Evolutionary conservation across 768 basidiomycete species (phyloP), one percentile per base, ranked within the genome.

Genomic region (Russula brevipes): DNA sequence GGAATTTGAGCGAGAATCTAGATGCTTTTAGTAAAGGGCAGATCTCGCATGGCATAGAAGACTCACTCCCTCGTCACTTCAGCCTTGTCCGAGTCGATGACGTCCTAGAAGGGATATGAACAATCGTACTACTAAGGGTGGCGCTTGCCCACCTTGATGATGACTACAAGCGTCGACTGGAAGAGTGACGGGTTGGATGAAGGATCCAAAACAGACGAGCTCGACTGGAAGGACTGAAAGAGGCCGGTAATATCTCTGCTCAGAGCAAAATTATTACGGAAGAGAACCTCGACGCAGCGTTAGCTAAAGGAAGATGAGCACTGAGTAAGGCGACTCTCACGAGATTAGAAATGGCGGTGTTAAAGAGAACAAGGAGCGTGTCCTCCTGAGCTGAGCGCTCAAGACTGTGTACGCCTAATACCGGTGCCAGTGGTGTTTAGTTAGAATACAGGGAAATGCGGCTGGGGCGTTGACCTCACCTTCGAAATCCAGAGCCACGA

Each of bases 401-500:
- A 31, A 87, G 84, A 54, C 83, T 84, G 66, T 86, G 83, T 1
- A 86, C 84, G 53, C 85, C 85, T 77, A 60, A 31, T 16, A 60
- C 44, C 39, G 17, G 53, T 31, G 24, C 44, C 39, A 16, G 53
- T 31, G 24, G 10, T 30, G 35, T 3, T 65, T 4, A 49, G 46
- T 11, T 38, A 12, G 57, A 24, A 33, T 0, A 19, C 5, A 36
- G 2, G 9, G 7, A 5, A 19, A 8, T 14, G 30, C n/a, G 41
- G 11, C 2, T 24, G 17, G 12, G 0, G 30, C 36, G 47, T 5
- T 7, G 24, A 54, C 6, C 33, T 62, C 31, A 79, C 85, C 85
- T 77, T 86, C 86, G 54, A 86, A 87, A 65, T 86, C 85, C 7
- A 86, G 75, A 2, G 85, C 80, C 1, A 86, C 84, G 12, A 86